Percentiles rank a stretch among this genome's conserved stretches.
Conservation (phyloP, 345 rosid species). For the Viola odorata region DNA sequence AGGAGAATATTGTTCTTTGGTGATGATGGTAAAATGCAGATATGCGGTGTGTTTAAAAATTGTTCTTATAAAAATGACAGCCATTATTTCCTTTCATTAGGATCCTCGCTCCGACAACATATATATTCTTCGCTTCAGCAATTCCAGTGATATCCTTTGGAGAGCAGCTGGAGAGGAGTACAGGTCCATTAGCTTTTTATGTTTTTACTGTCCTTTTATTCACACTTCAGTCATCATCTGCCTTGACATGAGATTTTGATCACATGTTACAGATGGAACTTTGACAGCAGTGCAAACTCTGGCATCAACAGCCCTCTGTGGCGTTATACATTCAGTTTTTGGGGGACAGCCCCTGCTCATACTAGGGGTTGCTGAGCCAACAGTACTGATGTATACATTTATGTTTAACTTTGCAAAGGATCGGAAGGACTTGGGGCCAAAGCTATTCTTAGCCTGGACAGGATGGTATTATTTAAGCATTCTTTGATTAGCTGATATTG, state of each 20-base stretch:
- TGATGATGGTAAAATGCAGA: background rate
- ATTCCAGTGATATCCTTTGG: constrained; percentile 93
- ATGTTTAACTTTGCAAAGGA: constrained; percentile 85
- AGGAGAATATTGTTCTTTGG: background rate
- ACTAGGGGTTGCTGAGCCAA: constrained; percentile 98
- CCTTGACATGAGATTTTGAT: background rate
- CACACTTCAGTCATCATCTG: constrained; percentile 8
- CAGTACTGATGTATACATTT: constrained; percentile 93
- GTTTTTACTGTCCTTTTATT: background rate
- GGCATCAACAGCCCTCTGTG: constrained; percentile 89
- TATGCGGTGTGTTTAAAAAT: background rate
- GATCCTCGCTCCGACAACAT: constrained; percentile 95
- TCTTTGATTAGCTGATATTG: constrained; percentile 1
- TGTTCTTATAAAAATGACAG: constrained; percentile 7
- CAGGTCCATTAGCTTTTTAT: constrained; percentile 38
- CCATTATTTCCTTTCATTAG: constrained; percentile 32
- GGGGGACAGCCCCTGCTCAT: constrained; percentile 94
- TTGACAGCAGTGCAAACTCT: constrained; percentile 89
- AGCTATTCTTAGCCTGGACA: constrained; percentile 86
- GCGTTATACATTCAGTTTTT: constrained; percentile 69
- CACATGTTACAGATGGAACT: constrained; percentile 52
- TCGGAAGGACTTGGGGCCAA: constrained; percentile 67
- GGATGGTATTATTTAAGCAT: constrained; percentile 59
- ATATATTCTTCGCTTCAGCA: constrained; percentile 93
- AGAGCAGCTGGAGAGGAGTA: constrained; percentile 82